A percentile compares a stretch with the other conserved stretches of the same genome.
Evolutionary conservation across 2,329 filamentous ascomycete species (phyloP).

Genomic region (Hortaea werneckii): DNA sequence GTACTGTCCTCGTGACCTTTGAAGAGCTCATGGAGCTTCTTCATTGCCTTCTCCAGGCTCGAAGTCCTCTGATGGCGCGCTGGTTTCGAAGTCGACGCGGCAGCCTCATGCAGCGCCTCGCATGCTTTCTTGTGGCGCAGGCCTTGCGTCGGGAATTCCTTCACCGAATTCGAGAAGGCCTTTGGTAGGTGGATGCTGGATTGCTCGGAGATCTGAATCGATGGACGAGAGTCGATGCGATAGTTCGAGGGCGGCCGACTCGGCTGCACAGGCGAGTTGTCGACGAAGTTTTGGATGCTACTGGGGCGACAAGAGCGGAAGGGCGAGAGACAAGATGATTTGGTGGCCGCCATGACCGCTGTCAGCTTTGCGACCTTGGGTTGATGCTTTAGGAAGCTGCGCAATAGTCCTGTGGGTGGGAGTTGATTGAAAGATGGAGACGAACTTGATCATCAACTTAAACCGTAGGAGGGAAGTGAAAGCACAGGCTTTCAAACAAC

Average conservation of each 20-base stretch:
- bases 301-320: neutral
- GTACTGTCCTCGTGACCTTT: neutral
- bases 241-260: neutral
- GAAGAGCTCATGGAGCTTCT: neutral
- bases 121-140: neutral
- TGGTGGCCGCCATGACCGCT: too few species aligned
- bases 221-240: neutral
- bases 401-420: neutral
- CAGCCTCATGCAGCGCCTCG: neutral
- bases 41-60: neutral
- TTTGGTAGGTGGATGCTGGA: neutral
- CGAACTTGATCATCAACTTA: too few species aligned
- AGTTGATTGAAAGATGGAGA: neutral
- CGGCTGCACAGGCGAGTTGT: neutral
- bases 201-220: neutral
- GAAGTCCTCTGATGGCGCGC: neutral
- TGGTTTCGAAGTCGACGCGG: neutral
- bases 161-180: neutral
- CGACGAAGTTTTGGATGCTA: neutral
- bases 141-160: neutral
- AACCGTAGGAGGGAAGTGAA: too few species aligned
- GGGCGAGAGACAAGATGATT: too few species aligned
- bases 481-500: too few species aligned
- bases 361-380: neutral
- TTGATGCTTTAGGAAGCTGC: neutral